Conservation (phyloP, 345 rosid genomes). For the Gossypium stocksii region DNA sequence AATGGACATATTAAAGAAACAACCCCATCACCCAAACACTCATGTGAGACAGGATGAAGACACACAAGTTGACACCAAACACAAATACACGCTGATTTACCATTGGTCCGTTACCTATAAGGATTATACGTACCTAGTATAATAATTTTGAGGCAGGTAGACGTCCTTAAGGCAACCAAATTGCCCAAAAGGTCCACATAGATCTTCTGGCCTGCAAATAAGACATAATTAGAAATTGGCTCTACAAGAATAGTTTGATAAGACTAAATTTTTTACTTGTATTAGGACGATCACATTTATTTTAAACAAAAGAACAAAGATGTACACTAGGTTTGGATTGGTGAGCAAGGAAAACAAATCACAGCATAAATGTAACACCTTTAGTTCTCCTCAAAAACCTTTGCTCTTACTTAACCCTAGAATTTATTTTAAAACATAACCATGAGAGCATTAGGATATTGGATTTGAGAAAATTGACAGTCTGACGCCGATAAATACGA, state of each 20-base stretch:
- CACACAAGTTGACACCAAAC: neutral
- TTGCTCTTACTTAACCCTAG: neutral
- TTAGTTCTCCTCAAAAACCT: neutral
- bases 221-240: neutral
- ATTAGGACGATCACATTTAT: neutral
- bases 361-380: neutral
- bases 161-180: constrained; percentile 87
- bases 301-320: neutral
- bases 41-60: constrained; percentile 6
- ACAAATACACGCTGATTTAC: neutral
- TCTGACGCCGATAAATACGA: neutral
- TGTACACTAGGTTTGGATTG: neutral
- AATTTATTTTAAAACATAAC: neutral
- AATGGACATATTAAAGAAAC: neutral
- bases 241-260: neutral
- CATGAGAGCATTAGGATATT: neutral
- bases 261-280: neutral
- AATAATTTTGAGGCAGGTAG: constrained; percentile 84
- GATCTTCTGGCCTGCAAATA: constrained; percentile 69
- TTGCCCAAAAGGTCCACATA: constrained; percentile 66
- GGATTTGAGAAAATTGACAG: neutral
- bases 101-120: neutral
- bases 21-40: constrained; percentile 17
- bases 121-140: constrained; percentile 60
- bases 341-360: neutral